phyloP scores from a whole-genome alignment of 176 grass and related monocot species.

The Oryza glaberrima region DNA sequence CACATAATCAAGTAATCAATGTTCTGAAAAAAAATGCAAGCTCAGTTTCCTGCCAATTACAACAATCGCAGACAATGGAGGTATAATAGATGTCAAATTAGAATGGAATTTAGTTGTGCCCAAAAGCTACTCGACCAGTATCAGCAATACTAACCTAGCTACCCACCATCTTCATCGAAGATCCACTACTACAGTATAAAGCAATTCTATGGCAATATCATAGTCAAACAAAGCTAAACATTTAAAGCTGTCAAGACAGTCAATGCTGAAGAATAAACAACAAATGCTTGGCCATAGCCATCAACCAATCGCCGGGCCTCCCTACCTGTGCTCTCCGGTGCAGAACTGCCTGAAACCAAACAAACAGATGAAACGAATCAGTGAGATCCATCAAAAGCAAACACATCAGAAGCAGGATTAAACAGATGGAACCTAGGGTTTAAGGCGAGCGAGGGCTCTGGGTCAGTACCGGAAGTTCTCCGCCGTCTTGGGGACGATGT shows the following conservation, averaged over 20 bases:
- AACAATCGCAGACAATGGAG: conserved; percentile 2
- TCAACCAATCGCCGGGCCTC: neutral
- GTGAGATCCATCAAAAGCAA: conserved; percentile 24
- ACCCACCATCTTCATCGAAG: neutral
- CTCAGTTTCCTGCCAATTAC: neutral
- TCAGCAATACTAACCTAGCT: neutral
- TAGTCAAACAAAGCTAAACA: neutral
- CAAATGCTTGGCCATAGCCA: neutral
- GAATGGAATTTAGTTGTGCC: too few species aligned
- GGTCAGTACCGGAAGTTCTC: conserved; percentile 82
- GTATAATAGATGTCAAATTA: neutral
- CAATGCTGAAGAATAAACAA: conserved; percentile 10
- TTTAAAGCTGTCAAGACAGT: neutral
- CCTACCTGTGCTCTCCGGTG: conserved; percentile 94
- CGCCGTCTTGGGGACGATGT: conserved; percentile 82
- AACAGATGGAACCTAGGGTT: conserved; percentile 39
- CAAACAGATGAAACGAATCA: conserved; percentile 37
- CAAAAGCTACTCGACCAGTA: neutral
- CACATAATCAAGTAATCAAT: neutral
- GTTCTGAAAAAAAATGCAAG: neutral
- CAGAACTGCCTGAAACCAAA: conserved; percentile 84
- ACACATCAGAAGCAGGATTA: neutral
- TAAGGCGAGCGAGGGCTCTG: neutral
- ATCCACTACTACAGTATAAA: neutral
- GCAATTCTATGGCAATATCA: neutral